These are phyloP conservation scores for Quercus aquifolioides DNA, from an alignment of 306 rosid genomes.

Conservation along the genomic window DNA sequence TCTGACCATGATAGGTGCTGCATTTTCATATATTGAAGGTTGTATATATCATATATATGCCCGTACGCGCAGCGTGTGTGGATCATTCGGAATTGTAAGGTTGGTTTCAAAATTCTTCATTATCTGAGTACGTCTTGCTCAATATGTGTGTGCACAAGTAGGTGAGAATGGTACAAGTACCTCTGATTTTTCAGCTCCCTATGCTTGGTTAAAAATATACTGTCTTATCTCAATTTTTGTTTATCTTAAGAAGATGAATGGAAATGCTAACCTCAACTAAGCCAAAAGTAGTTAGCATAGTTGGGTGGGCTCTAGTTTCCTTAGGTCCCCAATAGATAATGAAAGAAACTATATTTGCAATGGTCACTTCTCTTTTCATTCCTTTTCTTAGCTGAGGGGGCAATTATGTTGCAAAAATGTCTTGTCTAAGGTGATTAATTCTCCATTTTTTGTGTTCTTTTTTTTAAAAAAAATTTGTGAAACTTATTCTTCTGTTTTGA, in stretches of 20 bases:
- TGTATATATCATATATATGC: slow-evolving; percentile 74
- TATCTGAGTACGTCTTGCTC: slow-evolving; percentile 1
- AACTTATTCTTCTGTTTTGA: not conserved
- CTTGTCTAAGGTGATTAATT: not conserved
- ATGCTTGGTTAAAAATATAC: not conserved
- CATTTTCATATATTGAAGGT: slow-evolving; percentile 39
- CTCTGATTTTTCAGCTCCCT: too few relatives aligned
- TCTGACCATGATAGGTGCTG: not conserved
- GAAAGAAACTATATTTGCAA: not conserved
- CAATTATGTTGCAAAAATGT: not conserved
- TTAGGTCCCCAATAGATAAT: not conserved
- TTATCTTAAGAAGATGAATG: not conserved
- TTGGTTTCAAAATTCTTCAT: slow-evolving; percentile 16
- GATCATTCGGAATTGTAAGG: slow-evolving; percentile 84
- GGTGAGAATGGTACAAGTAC: not conserved
- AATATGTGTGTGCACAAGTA: not conserved
- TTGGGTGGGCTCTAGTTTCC: slow-evolving; percentile 1
- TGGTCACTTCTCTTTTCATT: not conserved
- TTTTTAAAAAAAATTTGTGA: not conserved
- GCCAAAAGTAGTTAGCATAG: not conserved
- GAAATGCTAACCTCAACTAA: not conserved
- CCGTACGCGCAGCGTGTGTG: slow-evolving; percentile 88
- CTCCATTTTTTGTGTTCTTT: not conserved
- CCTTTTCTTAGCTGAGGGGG: not conserved
- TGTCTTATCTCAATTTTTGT: not conserved